phyloP scores from a whole-genome alignment of 176 grass and related monocot genomes.

The Triticum aestivum region DNA sequence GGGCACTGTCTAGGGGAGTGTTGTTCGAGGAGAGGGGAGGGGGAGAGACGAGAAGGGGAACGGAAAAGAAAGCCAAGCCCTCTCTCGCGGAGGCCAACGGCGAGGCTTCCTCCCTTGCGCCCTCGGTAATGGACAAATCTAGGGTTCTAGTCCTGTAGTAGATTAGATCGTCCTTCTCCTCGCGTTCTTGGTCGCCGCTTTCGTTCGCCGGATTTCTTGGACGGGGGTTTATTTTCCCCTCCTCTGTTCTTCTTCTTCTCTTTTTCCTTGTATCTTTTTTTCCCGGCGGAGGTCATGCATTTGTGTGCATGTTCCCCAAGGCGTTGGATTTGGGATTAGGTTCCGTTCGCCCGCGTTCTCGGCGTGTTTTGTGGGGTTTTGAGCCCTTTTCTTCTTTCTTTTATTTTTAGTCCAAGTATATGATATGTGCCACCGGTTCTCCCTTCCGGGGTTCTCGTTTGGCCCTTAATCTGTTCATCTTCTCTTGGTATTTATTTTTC shows the following conservation, averaged over 20 bases:
- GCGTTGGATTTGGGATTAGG: neutral
- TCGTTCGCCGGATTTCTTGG: neutral
- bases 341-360: neutral
- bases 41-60: neutral
- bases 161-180: neutral
- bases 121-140: conserved; percentile 34
- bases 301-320: neutral
- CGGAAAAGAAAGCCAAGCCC: neutral
- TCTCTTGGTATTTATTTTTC: neutral
- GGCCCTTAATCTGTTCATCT: neutral
- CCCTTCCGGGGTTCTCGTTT: neutral
- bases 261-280: neutral
- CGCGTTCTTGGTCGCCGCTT: neutral
- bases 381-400: neutral
- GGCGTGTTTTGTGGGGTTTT: neutral
- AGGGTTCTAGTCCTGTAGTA: conserved; percentile 27
- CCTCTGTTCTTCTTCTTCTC: no score
- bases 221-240: neutral
- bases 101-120: neutral
- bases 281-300: conserved; percentile 4
- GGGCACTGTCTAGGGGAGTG: neutral
- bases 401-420: neutral
- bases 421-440: neutral
- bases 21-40: neutral
- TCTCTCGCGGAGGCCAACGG: conserved; percentile 4